These are phyloP conservation scores for Aspergillus eucalypticola DNA, from an alignment of 2,329 filamentous ascomycete species.

Conservation along the genomic window DNA sequence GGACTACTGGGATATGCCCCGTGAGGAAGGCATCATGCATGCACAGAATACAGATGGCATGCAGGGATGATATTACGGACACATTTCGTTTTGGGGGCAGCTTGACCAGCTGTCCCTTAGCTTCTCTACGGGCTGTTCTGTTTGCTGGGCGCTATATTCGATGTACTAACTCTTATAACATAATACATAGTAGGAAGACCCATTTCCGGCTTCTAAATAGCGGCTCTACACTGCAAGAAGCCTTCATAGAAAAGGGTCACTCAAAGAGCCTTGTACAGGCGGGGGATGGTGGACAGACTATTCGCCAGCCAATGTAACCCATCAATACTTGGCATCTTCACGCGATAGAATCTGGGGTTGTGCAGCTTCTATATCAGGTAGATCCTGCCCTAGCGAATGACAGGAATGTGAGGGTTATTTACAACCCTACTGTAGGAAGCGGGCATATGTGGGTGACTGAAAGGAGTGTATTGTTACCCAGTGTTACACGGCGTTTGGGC, in stretches of 20 bases:
- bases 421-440: background rate
- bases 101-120: background rate
- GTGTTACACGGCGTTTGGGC: background rate
- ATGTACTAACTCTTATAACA: too few species aligned
- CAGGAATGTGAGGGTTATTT: background rate
- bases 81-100: background rate
- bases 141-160: too few species aligned
- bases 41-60: slow-evolving; percentile 11
- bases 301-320: slow-evolving; percentile 16
- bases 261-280: slow-evolving; percentile 13
- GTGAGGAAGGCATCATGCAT: slow-evolving; percentile 17
- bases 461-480: background rate
- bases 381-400: background rate
- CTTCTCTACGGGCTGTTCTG: too few species aligned
- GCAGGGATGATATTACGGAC: slow-evolving; percentile 1
- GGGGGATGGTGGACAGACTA: slow-evolving; percentile 10
- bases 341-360: slow-evolving; percentile 14
- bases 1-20: slow-evolving; percentile 22
- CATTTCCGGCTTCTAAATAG: too few species aligned
- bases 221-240: background rate
- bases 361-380: background rate
- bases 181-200: too few species aligned
- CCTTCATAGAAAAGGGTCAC: background rate
- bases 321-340: slow-evolving; percentile 17
- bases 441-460: background rate